phyloP scores from a whole-genome alignment of 768 basidiomycete species.

The Mycena haematopus region DNA sequence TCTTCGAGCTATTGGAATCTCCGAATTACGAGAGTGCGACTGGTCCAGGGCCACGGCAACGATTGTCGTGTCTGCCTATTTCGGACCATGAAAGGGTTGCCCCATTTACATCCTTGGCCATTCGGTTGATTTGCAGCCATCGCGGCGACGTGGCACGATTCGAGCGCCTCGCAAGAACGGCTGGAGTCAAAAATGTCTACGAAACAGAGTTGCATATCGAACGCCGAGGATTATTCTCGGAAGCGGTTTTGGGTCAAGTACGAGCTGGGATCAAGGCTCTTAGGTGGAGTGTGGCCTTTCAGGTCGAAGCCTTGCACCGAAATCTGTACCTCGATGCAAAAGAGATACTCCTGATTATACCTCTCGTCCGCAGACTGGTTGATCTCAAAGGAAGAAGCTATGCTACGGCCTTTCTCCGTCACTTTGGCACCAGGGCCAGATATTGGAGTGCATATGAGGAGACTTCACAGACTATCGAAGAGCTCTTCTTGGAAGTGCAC shows the following conservation, averaged over 20 bases:
- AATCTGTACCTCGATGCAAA: constrained; percentile 51
- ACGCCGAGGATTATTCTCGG: constrained; percentile 52
- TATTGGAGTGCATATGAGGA: constrained; percentile 36
- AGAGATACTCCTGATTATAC: constrained; percentile 55
- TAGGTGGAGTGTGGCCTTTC: constrained; percentile 64
- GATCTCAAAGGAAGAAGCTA: constrained; percentile 40
- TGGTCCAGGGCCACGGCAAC: constrained; percentile 36
- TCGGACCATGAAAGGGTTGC: constrained; percentile 50
- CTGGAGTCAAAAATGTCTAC: constrained; percentile 44
- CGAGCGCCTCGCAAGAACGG: constrained; percentile 43
- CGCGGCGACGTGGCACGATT: constrained; percentile 45
- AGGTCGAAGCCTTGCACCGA: constrained; percentile 55
- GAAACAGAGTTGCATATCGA: constrained; percentile 48
- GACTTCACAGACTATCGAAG: constrained; percentile 32
- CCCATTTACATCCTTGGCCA: constrained; percentile 57
- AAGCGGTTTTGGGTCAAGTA: constrained; percentile 38
- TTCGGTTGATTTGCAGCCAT: constrained; percentile 55
- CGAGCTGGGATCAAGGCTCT: constrained; percentile 42
- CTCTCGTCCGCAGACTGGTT: constrained; percentile 39
- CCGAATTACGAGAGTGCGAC: constrained; percentile 44
- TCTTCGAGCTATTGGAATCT: constrained; percentile 49
- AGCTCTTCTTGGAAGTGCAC: constrained; percentile 39
- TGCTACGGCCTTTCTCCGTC: constrained; percentile 48
- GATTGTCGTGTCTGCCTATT: constrained; percentile 48
- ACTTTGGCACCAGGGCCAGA: constrained; percentile 40